Conservation (phyloP, 2,329 filamentous ascomycete genomes). For the Colletotrichum somersetense region DNA sequence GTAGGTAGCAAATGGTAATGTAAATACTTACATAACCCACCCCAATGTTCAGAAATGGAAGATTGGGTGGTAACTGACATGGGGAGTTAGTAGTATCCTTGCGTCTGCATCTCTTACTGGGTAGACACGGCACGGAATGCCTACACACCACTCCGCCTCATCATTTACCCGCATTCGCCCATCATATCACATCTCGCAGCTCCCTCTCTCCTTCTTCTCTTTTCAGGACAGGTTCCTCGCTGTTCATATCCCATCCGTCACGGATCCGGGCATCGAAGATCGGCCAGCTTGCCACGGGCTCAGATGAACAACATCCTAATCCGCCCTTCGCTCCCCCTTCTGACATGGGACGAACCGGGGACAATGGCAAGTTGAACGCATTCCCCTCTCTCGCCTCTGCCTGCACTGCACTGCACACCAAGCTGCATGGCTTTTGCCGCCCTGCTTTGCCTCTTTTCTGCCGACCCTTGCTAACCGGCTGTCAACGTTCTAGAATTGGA, state of each 20-base stretch:
- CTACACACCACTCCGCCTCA: neutral
- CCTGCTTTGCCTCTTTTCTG: slow-evolving; percentile 30
- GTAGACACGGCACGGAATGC: neutral
- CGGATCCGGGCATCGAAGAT: neutral
- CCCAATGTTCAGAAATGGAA: neutral
- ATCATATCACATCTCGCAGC: neutral
- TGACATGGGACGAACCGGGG: slow-evolving; percentile 1
- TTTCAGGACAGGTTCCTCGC: neutral
- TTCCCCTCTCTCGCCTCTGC: neutral
- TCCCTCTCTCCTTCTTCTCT: neutral
- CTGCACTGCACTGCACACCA: neutral
- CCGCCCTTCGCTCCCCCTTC: neutral
- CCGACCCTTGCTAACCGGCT: slow-evolving; percentile 23
- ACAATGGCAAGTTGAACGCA: neutral
- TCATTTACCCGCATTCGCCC: neutral
- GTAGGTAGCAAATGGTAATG: no score
- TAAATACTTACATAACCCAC: neutral
- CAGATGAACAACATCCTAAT: neutral
- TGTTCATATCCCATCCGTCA: neutral
- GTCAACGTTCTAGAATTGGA: slow-evolving; percentile 35
- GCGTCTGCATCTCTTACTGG: no score
- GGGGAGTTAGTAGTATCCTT: no score
- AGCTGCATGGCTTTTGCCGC: slow-evolving; percentile 32
- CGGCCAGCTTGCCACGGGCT: neutral
- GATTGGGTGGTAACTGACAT: neutral